A percentile compares a stretch with the other conserved stretches of the same genome.
Evolutionary conservation across 1,139 yeast species (phyloP).

Genomic region (Pichia sp.): DNA sequence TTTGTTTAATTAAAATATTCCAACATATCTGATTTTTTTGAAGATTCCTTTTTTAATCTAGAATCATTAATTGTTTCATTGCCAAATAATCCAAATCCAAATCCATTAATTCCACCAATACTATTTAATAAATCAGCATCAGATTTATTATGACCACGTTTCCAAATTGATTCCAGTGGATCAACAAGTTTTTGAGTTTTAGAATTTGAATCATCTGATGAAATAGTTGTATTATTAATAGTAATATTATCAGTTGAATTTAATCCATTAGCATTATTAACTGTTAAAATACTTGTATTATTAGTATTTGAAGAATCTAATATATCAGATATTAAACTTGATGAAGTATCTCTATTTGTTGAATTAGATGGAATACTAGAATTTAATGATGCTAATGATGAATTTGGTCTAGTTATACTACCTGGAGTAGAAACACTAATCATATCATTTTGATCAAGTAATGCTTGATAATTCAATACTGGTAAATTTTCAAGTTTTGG

Average conservation of each 20-base stretch:
- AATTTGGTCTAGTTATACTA: slow-evolving; percentile 9
- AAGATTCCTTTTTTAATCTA: too few species aligned
- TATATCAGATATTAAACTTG: slow-evolving; percentile 4
- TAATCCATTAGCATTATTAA: not conserved
- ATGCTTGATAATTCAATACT: slow-evolving; percentile 7
- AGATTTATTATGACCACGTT: slow-evolving; percentile 9
- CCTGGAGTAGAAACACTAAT: slow-evolving; percentile 5
- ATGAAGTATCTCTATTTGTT: slow-evolving; percentile 6
- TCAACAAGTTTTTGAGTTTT: slow-evolving; percentile 7
- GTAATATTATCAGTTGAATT: too few species aligned
- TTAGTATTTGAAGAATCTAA: not conserved
- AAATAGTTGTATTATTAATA: not conserved
- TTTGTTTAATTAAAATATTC: too few species aligned
- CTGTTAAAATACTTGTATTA: not conserved
- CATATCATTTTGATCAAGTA: slow-evolving; percentile 6
- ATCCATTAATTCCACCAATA: not conserved
- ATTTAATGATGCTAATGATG: slow-evolving; percentile 10
- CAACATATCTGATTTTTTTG: too few species aligned
- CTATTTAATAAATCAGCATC: slow-evolving; percentile 1
- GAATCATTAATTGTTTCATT: too few species aligned
- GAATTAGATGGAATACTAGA: slow-evolving; percentile 7
- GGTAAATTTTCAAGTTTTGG: slow-evolving; percentile 4
- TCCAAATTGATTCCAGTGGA: slow-evolving; percentile 18
- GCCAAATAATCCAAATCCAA: not conserved
- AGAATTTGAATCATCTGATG: not conserved